Evolutionary conservation across 2,329 filamentous ascomycete genomes (phyloP).

Genomic region (Epichloe aotearoae): DNA sequence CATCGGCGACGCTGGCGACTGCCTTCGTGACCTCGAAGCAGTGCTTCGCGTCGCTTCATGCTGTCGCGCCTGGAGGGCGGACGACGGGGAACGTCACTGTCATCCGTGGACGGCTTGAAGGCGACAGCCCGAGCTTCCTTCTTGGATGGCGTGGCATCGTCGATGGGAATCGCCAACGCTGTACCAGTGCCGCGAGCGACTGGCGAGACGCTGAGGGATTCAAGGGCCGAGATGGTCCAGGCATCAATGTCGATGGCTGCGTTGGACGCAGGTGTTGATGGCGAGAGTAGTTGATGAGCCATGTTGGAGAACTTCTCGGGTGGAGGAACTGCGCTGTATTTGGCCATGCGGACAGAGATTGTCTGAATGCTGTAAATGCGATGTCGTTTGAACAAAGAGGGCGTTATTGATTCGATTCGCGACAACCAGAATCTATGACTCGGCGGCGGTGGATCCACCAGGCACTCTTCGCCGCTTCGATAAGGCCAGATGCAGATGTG

Average conservation of each 20-base stretch:
- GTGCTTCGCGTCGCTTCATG: conserved; percentile 50
- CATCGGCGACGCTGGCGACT: conserved; percentile 74
- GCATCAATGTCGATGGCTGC: conserved; percentile 45
- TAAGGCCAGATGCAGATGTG: not conserved
- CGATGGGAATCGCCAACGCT: conserved; percentile 63
- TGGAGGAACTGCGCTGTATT: conserved; percentile 39
- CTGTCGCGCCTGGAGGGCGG: conserved; percentile 40
- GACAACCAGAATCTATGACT: not conserved
- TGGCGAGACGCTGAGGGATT: conserved; percentile 41
- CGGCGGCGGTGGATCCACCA: not conserved
- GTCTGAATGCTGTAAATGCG: not conserved
- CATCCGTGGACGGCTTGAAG: conserved; percentile 11
- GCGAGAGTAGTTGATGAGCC: conserved; percentile 10
- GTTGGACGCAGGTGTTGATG: conserved; percentile 14
- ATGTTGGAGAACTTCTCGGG: conserved; percentile 20
- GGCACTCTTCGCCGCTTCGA: not conserved
- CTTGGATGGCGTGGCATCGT: conserved; percentile 29
- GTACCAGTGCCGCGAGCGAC: conserved; percentile 46
- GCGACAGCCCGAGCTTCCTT: conserved; percentile 10
- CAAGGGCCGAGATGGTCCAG: conserved; percentile 49
- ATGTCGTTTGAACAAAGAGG: too few species aligned
- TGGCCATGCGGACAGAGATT: conserved; percentile 27
- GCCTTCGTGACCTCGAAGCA: conserved; percentile 84
- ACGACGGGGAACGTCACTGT: conserved; percentile 28
- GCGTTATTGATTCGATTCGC: too few species aligned